Conservation (phyloP, 805 yeast genomes). For the Monosporozyma aerobia region DNA sequence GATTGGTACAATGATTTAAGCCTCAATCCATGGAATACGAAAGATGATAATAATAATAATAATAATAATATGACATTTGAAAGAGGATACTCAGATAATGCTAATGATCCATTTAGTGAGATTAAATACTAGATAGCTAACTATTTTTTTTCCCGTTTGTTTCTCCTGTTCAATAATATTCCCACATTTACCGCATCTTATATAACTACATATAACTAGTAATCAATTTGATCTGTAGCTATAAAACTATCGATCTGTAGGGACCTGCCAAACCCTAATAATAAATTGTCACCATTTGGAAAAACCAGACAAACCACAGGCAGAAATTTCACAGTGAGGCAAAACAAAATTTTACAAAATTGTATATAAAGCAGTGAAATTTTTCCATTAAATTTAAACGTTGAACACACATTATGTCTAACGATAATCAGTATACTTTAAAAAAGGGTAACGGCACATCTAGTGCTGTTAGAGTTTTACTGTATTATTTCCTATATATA, state of each 20-base stretch:
- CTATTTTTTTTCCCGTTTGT: background rate
- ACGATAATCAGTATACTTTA: too few species aligned
- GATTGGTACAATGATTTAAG: slow-evolving; percentile 2
- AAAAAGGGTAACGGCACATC: too few species aligned
- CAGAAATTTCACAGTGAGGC: too few species aligned
- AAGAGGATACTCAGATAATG: background rate
- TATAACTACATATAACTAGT: too few species aligned
- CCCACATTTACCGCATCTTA: background rate
- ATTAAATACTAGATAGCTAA: background rate
- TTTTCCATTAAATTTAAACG: background rate
- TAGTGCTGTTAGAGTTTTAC: background rate
- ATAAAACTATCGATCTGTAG: too few species aligned
- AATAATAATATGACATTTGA: background rate
- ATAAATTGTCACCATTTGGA: too few species aligned
- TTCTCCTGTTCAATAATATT: background rate
- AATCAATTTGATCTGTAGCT: too few species aligned
- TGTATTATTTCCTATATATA: background rate
- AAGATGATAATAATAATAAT: too few species aligned
- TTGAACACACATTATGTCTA: too few species aligned
- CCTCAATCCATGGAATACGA: background rate
- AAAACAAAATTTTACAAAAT: too few species aligned
- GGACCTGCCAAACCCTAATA: too few species aligned
- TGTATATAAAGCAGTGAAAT: background rate
- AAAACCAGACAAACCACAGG: too few species aligned
- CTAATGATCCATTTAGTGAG: background rate